phyloP scores from a whole-genome alignment of 2,329 filamentous ascomycete species.

The Trichoderma endophyticum region DNA sequence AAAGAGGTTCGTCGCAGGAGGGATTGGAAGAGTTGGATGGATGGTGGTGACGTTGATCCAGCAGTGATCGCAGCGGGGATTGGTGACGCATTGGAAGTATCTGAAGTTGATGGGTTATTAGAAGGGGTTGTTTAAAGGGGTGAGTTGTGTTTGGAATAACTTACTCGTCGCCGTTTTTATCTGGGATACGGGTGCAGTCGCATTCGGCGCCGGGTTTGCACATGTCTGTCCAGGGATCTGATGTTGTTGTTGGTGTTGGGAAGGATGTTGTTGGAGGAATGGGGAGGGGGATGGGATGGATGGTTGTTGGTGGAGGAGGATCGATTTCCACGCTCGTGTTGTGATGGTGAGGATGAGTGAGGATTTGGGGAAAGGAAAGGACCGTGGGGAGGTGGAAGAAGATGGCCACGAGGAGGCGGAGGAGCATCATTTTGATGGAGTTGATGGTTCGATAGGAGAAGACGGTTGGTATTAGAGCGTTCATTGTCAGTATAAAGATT shows the following conservation, averaged over 20 bases:
- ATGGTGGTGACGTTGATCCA: slow-evolving; percentile 18
- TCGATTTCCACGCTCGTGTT: neutral
- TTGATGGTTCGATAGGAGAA: neutral
- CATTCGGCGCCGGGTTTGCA: slow-evolving; percentile 27
- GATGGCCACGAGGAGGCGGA: neutral
- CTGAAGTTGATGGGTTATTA: slow-evolving; percentile 5
- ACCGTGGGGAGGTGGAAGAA: slow-evolving; percentile 3
- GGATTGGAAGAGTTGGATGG: slow-evolving; percentile 14
- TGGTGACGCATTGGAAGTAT: slow-evolving; percentile 31
- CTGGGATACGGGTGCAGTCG: slow-evolving; percentile 28
- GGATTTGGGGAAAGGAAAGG: neutral
- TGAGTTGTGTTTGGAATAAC: neutral
- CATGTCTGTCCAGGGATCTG: slow-evolving; percentile 4
- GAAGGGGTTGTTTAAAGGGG: neutral
- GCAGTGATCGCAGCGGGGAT: slow-evolving; percentile 27
- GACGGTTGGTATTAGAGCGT: neutral
- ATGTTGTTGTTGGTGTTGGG: neutral
- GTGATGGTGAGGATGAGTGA: neutral
- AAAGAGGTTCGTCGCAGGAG: neutral
- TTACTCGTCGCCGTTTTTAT: slow-evolving; percentile 25
- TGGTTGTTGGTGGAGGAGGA: neutral
- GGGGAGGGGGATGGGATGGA: neutral
- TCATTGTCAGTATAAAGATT: neutral
- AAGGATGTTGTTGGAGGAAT: neutral
- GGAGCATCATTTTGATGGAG: neutral